Percentiles rank a stretch among this genome's conserved stretches.
Evolutionary conservation across 768 basidiomycete species (phyloP).

Genomic region (Pluteus cervinus): DNA sequence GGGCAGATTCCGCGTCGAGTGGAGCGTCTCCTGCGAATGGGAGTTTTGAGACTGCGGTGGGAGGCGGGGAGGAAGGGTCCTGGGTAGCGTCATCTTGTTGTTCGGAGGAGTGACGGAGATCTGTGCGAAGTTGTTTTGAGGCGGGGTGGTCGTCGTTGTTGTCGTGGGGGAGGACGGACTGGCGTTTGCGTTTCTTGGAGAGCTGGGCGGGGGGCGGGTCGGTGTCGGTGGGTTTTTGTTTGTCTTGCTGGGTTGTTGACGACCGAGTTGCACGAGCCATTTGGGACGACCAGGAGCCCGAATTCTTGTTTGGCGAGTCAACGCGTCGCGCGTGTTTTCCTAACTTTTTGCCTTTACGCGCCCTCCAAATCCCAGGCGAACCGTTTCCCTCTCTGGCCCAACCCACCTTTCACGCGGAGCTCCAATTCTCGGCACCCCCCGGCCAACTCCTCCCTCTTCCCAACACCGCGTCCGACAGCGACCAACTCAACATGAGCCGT

Average conservation of each 20-base stretch:
- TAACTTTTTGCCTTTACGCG: no score
- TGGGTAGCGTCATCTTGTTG: neutral
- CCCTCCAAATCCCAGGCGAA: no score
- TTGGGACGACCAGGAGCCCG: no score
- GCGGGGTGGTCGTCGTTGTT: constrained; percentile 43
- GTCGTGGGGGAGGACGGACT: constrained; percentile 24
- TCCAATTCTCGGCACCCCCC: neutral
- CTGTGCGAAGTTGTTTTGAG: constrained; percentile 43
- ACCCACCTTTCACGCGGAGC: no score
- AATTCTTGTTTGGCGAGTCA: no score
- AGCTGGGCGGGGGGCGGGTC: constrained; percentile 18
- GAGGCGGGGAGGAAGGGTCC: constrained; percentile 11
- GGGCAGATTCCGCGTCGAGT: no score
- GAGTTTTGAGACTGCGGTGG: constrained; percentile 8
- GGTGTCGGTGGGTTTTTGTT: constrained; percentile 25
- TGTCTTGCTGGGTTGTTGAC: constrained; percentile 33
- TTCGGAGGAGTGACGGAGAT: constrained; percentile 5
- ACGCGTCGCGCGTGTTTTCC: no score
- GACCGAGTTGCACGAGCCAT: constrained; percentile 83
- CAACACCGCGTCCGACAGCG: constrained; percentile 3
- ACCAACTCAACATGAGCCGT: no score
- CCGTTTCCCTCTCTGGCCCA: no score
- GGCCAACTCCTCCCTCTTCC: constrained; percentile 1
- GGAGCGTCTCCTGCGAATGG: constrained; percentile 31
- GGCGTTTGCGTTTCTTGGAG: constrained; percentile 68